Conservation (phyloP, 345 rosid genomes). For the Pseudoturritis turrita region DNA sequence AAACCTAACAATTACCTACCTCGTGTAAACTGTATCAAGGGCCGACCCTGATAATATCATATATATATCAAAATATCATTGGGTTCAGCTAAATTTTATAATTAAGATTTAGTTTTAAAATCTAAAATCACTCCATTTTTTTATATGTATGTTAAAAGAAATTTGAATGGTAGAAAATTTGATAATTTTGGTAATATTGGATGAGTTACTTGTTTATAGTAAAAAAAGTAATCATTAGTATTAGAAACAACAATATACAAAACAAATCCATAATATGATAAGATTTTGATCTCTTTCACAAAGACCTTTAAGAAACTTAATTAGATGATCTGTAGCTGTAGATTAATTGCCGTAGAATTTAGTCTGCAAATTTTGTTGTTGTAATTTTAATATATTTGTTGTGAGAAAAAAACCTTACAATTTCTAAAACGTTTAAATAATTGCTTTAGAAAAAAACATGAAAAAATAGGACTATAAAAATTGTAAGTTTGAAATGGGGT, state of each 20-base stretch:
- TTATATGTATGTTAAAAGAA: not conserved
- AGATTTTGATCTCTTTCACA: not conserved
- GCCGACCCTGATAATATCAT: not conserved
- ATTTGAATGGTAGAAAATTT: not conserved
- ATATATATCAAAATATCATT: not conserved
- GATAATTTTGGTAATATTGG: not conserved
- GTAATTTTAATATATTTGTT: too few species aligned
- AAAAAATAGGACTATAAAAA: too few species aligned
- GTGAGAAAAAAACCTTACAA: too few species aligned
- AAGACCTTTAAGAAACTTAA: not conserved
- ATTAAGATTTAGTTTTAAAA: not conserved
- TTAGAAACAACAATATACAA: not conserved
- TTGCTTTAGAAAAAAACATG: too few species aligned
- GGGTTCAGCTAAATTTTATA: not conserved
- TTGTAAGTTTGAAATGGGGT: too few species aligned
- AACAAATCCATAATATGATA: not conserved
- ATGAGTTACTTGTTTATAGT: not conserved
- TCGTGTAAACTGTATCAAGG: not conserved
- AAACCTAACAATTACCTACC: not conserved
- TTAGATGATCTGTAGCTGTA: too few species aligned
- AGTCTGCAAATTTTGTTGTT: too few species aligned
- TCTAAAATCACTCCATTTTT: not conserved
- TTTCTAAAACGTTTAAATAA: too few species aligned
- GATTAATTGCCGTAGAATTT: too few species aligned
- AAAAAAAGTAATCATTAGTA: not conserved